A percentile compares a stretch with the other conserved stretches of the same genome.
These are phyloP conservation scores for Phytophthora capsici DNA, from an alignment of 352 stramenopile species.

Conservation along the genomic window DNA sequence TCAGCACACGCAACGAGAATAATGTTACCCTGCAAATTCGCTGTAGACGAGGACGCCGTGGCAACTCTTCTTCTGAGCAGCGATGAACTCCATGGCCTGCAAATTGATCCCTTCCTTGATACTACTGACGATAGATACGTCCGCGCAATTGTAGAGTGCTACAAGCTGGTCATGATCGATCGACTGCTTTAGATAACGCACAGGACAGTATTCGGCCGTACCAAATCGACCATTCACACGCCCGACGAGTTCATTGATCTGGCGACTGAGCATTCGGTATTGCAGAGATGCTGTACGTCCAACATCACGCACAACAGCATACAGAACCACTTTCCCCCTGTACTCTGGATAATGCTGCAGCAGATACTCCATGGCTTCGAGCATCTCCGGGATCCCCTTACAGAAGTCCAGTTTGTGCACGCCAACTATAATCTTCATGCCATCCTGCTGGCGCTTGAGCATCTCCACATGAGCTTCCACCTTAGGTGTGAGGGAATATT, in stretches of 20 bases:
- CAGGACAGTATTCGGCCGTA: slow-evolving; percentile 88
- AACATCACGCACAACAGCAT: slow-evolving; percentile 91
- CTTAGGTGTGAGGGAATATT: slow-evolving; percentile 75
- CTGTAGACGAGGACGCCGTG: slow-evolving; percentile 91
- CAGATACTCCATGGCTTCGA: slow-evolving; percentile 90
- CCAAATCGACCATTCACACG: slow-evolving; percentile 89
- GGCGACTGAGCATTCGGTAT: slow-evolving; percentile 85
- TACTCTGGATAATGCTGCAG: slow-evolving; percentile 91
- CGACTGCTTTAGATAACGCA: slow-evolving; percentile 89
- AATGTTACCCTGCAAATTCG: slow-evolving; percentile 84
- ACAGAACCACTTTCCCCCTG: slow-evolving; percentile 93
- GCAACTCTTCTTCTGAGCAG: slow-evolving; percentile 77
- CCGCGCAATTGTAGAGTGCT: slow-evolving; percentile 88
- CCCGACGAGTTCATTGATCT: slow-evolving; percentile 91
- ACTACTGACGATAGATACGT: slow-evolving; percentile 90
- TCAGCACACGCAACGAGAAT: neutral
- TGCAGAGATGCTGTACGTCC: slow-evolving; percentile 68
- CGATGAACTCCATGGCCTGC: slow-evolving; percentile 93
- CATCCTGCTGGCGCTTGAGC: slow-evolving; percentile 64
- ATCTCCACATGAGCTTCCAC: slow-evolving; percentile 60
- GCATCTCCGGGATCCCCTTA: slow-evolving; percentile 90
- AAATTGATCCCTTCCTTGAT: slow-evolving; percentile 93
- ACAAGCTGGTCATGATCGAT: slow-evolving; percentile 90
- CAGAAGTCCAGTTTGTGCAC: slow-evolving; percentile 85
- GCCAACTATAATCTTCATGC: slow-evolving; percentile 79